Evolutionary conservation across 2,329 filamentous ascomycete species (phyloP).

Genomic region (Nigrospora oryzae): DNA sequence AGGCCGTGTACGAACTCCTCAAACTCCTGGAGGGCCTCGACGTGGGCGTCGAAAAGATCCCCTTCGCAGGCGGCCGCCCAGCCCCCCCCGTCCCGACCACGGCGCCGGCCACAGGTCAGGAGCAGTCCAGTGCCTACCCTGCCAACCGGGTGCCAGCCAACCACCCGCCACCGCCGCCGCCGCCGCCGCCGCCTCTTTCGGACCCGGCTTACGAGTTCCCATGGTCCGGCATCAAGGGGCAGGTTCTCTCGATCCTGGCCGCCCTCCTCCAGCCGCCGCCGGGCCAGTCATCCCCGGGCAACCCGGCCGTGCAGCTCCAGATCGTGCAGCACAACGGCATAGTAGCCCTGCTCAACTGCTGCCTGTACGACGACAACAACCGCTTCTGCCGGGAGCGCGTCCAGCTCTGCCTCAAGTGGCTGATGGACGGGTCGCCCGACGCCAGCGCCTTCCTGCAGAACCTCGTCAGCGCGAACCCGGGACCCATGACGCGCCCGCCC

Average conservation of each 20-base stretch:
- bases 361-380: conserved; percentile 85
- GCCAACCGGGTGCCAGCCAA: too few relatives aligned
- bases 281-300: conserved; percentile 50
- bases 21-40: conserved; percentile 83
- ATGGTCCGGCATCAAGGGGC: conserved; percentile 75
- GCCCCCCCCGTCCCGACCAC: conserved; percentile 25
- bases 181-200: conserved; percentile 45
- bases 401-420: conserved; percentile 79
- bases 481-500: conserved; percentile 8
- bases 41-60: conserved; percentile 76
- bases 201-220: conserved; percentile 56
- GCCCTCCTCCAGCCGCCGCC: conserved; percentile 79
- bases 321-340: conserved; percentile 80
- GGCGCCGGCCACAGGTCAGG: conserved; percentile 15
- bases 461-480: conserved; percentile 34
- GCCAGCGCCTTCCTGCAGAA: conserved; percentile 65
- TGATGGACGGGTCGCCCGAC: conserved; percentile 65
- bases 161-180: conserved; percentile 30
- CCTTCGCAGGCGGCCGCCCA: conserved; percentile 41
- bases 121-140: conserved; percentile 14
- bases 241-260: conserved; percentile 84
- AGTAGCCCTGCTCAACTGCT: conserved; percentile 81
- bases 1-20: conserved; percentile 81
- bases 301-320: conserved; percentile 75
- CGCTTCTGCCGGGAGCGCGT: conserved; percentile 90